phyloP scores from a whole-genome alignment of 140 eudicot species.

The Cichorium intybus region DNA sequence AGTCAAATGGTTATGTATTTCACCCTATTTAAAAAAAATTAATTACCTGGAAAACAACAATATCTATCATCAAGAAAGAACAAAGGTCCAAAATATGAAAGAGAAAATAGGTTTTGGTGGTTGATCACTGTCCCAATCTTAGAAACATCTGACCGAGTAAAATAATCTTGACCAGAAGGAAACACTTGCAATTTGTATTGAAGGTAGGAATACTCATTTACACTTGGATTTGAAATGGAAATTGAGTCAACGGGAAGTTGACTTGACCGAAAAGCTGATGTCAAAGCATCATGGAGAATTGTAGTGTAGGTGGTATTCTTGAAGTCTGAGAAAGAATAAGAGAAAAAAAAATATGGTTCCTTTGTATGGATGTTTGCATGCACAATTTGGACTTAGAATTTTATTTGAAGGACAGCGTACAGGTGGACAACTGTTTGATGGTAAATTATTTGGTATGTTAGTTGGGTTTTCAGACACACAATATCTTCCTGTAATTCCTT shows the following conservation, averaged over 20 bases:
- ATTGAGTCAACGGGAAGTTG: conserved; percentile 70
- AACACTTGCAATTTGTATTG: conserved; percentile 47
- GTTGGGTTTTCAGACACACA: conserved; percentile 35
- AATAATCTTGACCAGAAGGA: conserved; percentile 57
- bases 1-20: too few species aligned
- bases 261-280: conserved; percentile 29
- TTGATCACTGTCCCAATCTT: conserved; percentile 57
- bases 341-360: conserved; percentile 67
- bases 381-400: conserved; percentile 53
- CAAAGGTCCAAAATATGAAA: conserved; percentile 58
- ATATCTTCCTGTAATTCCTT: conserved; percentile 39
- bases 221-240: conserved; percentile 37
- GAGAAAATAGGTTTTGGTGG: conserved; percentile 40
- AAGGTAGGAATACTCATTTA: conserved; percentile 44
- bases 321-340: conserved; percentile 66
- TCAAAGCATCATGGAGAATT: conserved; percentile 39
- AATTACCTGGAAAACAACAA: conserved; percentile 57
- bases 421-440: conserved; percentile 34
- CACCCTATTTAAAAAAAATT: neutral
- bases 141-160: conserved; percentile 53
- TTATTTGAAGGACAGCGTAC: conserved; percentile 41
- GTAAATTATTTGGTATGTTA: conserved; percentile 16
- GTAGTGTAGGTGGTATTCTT: conserved; percentile 43
- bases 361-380: conserved; percentile 55
- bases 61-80: conserved; percentile 57